A percentile compares a stretch with the other conserved stretches of the same genome.
Conservation (phyloP, 306 rosid genomes). For the Fragaria ananassa region DNA sequence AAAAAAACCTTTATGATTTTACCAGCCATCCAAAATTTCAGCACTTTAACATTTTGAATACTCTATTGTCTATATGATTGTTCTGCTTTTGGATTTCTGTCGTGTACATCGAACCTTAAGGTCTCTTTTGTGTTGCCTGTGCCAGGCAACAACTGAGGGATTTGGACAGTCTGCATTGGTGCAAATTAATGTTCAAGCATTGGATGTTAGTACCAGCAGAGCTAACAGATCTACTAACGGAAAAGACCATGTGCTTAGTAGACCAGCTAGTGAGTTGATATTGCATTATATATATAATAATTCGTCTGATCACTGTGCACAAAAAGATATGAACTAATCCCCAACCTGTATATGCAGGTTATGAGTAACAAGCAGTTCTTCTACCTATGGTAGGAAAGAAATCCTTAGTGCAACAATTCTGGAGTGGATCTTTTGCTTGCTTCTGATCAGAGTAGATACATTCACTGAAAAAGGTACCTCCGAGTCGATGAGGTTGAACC, state of each 20-base stretch:
- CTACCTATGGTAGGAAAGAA: slow-evolving; percentile 22
- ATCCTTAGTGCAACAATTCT: slow-evolving; percentile 28
- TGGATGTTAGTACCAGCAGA: slow-evolving; percentile 36
- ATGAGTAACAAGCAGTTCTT: slow-evolving; percentile 33
- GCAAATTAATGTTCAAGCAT: slow-evolving; percentile 35
- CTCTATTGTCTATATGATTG: neutral
- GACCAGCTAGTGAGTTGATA: slow-evolving; percentile 45
- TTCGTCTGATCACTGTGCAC: neutral
- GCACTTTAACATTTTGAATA: neutral
- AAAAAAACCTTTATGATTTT: neutral
- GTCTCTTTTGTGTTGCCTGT: slow-evolving; percentile 34
- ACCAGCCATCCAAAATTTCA: neutral
- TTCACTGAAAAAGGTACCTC: slow-evolving; percentile 18
- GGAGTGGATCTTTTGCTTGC: slow-evolving; percentile 30
- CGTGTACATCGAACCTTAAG: slow-evolving; percentile 10
- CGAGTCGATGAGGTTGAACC: slow-evolving; percentile 26
- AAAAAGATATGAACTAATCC: slow-evolving; percentile 11
- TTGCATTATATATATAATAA: slow-evolving; percentile 5
- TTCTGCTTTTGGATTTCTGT: slow-evolving; percentile 1
- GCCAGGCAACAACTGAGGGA: slow-evolving; percentile 41
- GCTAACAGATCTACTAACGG: slow-evolving; percentile 37
- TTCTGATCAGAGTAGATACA: slow-evolving; percentile 36
- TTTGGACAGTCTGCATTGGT: slow-evolving; percentile 41
- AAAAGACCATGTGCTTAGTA: slow-evolving; percentile 39
- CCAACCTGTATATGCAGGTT: slow-evolving; percentile 38